A percentile compares a stretch with the other conserved stretches of the same genome.
phyloP scores from a whole-genome alignment of 371 early-diverging fungal species.

The Syncephalastrum racemosum region DNA sequence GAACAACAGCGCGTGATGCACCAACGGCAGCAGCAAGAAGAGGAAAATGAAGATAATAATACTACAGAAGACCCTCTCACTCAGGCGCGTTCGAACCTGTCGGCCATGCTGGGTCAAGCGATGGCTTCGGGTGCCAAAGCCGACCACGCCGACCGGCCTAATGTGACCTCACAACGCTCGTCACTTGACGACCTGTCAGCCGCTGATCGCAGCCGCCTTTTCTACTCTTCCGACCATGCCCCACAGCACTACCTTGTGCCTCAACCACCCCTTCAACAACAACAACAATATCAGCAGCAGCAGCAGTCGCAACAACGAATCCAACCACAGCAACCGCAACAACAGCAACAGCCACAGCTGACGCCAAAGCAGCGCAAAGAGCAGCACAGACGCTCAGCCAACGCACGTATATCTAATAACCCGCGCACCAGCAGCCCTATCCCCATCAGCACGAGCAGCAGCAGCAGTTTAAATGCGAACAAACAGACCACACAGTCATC shows the following conservation, averaged over 20 bases:
- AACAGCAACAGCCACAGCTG: background rate
- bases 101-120: constrained; percentile 22
- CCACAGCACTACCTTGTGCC: background rate
- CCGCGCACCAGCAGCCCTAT: constrained; percentile 1
- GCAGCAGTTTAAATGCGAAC: background rate
- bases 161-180: no score
- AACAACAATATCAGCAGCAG: constrained; percentile 6
- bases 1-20: constrained; percentile 22
- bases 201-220: no score
- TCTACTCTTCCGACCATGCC: constrained; percentile 2
- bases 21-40: constrained; percentile 5
- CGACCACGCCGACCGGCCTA: no score
- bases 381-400: background rate
- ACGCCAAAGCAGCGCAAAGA: background rate
- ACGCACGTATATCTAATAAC: no score
- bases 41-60: constrained; percentile 8
- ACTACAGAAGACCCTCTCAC: constrained; percentile 1
- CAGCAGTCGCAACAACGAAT: background rate
- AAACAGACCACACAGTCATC: constrained; percentile 9
- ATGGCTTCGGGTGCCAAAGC: no score
- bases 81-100: constrained; percentile 19
- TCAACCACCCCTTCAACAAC: background rate
- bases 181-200: no score
- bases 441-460: constrained; percentile 5
- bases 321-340: constrained; percentile 6